Percentiles rank a stretch among this genome's conserved stretches.
phyloP scores from a whole-genome alignment of 192 early-diverging fungal species.

The Gryganskiella cystojenkinii region DNA sequence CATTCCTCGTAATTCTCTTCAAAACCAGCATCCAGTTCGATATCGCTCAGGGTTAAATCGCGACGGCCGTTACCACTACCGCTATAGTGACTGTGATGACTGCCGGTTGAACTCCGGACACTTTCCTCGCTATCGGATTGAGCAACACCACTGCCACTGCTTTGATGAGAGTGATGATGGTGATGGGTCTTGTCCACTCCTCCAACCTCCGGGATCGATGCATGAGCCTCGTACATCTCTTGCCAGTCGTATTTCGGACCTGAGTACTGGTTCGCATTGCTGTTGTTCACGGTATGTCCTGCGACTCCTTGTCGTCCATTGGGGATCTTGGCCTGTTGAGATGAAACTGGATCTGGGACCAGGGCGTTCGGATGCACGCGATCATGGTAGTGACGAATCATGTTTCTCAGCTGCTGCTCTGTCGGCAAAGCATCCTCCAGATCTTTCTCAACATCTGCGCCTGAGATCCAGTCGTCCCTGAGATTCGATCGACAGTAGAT shows the following conservation, averaged over 20 bases:
- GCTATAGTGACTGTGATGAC: constrained; percentile 21
- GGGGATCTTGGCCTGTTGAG: neutral
- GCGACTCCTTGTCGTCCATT: constrained; percentile 3
- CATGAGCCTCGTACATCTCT: constrained; percentile 51
- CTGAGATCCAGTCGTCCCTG: constrained; percentile 76
- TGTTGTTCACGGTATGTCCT: neutral
- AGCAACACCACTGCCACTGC: neutral
- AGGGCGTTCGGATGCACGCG: constrained; percentile 55
- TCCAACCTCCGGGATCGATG: constrained; percentile 33
- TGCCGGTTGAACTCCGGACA: constrained; percentile 32
- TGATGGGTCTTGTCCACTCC: constrained; percentile 16
- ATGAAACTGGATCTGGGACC: constrained; percentile 33
- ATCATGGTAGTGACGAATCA: constrained; percentile 72
- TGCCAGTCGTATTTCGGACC: constrained; percentile 52
- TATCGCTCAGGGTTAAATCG: constrained; percentile 50
- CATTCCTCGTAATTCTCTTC: constrained; percentile 75
- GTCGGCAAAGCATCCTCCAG: constrained; percentile 76
- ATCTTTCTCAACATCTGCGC: constrained; percentile 73
- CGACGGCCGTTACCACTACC: constrained; percentile 17
- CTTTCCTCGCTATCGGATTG: constrained; percentile 44
- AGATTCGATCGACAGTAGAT: constrained; percentile 69
- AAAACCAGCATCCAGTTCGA: constrained; percentile 69
- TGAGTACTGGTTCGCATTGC: constrained; percentile 20
- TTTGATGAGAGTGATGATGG: neutral
- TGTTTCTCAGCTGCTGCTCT: constrained; percentile 71